Evolutionary conservation across 2,329 filamentous ascomycete genomes (phyloP).

Genomic region (Diaporthe sp.): DNA sequence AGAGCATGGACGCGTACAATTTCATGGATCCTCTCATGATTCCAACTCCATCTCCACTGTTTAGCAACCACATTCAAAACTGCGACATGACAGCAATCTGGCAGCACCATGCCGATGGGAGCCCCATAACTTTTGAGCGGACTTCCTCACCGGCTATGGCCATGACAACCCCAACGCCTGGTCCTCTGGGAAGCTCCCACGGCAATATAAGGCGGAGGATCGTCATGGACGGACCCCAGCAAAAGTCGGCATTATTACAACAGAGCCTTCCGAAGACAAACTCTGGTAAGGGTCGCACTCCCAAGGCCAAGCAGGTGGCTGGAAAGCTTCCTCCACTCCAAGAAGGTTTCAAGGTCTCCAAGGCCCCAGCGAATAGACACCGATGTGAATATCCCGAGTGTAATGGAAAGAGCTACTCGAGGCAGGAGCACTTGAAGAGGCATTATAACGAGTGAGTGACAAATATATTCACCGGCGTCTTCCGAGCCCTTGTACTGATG

Average conservation of each 20-base stretch:
- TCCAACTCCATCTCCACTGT: constrained; percentile 27
- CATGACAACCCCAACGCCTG: constrained; percentile 29
- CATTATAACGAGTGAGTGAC: constrained; percentile 32
- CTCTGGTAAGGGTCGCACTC: constrained; percentile 21
- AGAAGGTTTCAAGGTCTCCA: constrained; percentile 28
- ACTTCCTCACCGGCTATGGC: constrained; percentile 28
- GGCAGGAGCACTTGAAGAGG: constrained; percentile 33
- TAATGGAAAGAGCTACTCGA: constrained; percentile 30
- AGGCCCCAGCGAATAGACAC: constrained; percentile 29
- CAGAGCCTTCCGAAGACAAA: constrained; percentile 29
- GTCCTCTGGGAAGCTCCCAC: constrained; percentile 23
- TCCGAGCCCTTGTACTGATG: not conserved
- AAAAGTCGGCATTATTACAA: constrained; percentile 32
- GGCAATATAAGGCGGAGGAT: constrained; percentile 31
- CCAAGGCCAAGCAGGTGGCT: constrained; percentile 27
- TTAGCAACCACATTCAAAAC: constrained; percentile 18
- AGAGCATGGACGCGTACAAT: constrained; percentile 24
- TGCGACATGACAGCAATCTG: constrained; percentile 33
- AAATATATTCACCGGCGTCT: too few species aligned
- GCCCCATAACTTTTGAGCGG: constrained; percentile 32
- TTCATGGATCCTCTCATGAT: constrained; percentile 31
- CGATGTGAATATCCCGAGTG: constrained; percentile 30
- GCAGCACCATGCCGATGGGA: constrained; percentile 31
- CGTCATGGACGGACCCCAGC: constrained; percentile 32
- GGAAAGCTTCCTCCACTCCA: constrained; percentile 25